Percentiles rank a stretch among this genome's conserved stretches.
Conservation (phyloP, 176 grass and related monocot genomes). For the Elymus sibiricus region DNA sequence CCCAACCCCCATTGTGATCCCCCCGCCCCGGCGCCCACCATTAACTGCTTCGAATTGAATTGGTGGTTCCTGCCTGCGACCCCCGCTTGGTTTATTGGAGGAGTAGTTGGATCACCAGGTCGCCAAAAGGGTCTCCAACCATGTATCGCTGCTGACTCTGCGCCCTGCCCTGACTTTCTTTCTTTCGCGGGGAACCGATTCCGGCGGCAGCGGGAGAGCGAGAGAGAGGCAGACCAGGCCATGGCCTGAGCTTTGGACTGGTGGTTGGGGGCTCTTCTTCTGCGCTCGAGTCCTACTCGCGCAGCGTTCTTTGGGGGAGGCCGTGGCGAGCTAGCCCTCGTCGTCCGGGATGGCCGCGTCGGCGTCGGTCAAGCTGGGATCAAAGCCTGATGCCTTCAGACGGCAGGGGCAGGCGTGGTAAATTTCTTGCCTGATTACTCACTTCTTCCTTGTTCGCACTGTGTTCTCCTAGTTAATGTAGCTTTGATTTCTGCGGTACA, state of each 20-base stretch:
- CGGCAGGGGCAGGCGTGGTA: slow-evolving; percentile 87
- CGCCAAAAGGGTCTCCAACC: slow-evolving; percentile 12
- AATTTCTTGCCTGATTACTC: background rate
- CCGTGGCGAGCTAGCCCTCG: background rate
- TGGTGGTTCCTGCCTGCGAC: slow-evolving; percentile 29
- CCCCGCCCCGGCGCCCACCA: slow-evolving; percentile 4
- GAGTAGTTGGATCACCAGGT: slow-evolving; percentile 45
- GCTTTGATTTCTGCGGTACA: background rate
- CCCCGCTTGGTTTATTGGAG: slow-evolving; percentile 32
- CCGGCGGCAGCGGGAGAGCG: background rate
- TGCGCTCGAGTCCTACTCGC: background rate
- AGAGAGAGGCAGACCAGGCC: background rate
- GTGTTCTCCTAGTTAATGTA: background rate
- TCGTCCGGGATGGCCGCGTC: slow-evolving; percentile 31
- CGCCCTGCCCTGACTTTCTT: background rate
- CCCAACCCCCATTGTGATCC: slow-evolving; percentile 12
- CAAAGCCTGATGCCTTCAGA: slow-evolving; percentile 80
- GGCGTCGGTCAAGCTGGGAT: slow-evolving; percentile 62
- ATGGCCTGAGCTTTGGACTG: slow-evolving; percentile 27
- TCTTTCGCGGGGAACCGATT: background rate
- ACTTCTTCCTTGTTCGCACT: background rate
- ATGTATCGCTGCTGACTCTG: slow-evolving; percentile 28
- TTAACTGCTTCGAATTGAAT: slow-evolving; percentile 50
- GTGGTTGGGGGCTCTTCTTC: background rate
- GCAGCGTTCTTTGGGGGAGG: background rate